Base-by-base conservation (phyloP, 169 alveolate species). In the Ichthyophthirius multifiliis region DNA sequence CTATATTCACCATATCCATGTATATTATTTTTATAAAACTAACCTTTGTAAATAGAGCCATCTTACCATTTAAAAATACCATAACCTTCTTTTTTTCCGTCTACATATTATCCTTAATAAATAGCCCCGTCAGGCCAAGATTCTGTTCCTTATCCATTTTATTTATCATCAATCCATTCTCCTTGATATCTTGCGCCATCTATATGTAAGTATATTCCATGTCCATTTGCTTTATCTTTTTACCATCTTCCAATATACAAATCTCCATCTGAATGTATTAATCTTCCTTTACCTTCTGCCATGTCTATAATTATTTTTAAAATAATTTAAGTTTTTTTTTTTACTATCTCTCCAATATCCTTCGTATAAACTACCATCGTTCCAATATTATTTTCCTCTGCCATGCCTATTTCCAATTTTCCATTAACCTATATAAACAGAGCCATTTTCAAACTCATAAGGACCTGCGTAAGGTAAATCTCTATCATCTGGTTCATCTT, bases 231-330 rank as follows among this genome's bases (percentile, higher is more conserved):
- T 41, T 67, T 81, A 73, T 73, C 86, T 20, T 81, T 23, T 5
- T 37, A 10, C 86, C 86, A 81, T 67, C 75, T 73, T 13, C 86
- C 86, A 5, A 71, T 55, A 55, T 67, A 90, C n/a, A 45, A 48
- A 48, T 87, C 88, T n/a, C 92, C 95, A 74, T 87, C 85, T 1
- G 76, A 74, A 20, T 89, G 91, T 7, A 45, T 79, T 32, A 90
- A 84, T 43, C 83, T 74, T 13, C 95, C 95, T 45, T 74, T 71
- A 1, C 95, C 95, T 44, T 83, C 48, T 55, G 89, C 88, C 71
- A 65, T 76, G 41, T 67, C 71, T 55, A 45, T 13, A 6, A 45
- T 45, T 62, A 3, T 23, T 23, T 5, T 20, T 20, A 87, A 35
- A 3, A 13, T 74, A 20, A 65, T 31, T 32, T n/a, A n/a, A n/a